Evolutionary conservation across 139 green algal species (phyloP).

Genomic region (Gonium pectorale): DNA sequence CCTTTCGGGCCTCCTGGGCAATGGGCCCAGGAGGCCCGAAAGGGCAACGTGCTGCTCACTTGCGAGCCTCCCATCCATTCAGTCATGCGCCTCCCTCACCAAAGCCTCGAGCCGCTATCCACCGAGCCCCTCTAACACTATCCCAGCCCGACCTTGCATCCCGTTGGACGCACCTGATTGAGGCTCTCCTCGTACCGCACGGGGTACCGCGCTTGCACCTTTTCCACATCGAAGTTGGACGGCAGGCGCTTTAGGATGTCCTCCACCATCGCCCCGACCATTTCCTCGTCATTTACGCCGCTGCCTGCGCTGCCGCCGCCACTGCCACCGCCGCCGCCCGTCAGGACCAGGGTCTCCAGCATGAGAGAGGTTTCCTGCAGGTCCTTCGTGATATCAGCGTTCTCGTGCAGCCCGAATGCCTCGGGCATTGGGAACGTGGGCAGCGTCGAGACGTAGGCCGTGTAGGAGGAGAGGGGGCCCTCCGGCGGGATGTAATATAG

Average conservation of each 20-base stretch:
- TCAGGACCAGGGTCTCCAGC: conserved; percentile 73
- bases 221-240: conserved; percentile 76
- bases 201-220: conserved; percentile 64
- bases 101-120: no score
- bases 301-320: conserved; percentile 9
- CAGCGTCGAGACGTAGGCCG: conserved; percentile 69
- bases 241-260: conserved; percentile 74
- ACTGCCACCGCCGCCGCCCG: conserved; percentile 48
- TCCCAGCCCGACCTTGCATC: no score
- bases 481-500: conserved; percentile 67
- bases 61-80: no score
- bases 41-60: no score
- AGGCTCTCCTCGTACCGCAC: conserved; percentile 77
- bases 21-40: no score
- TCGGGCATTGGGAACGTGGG: conserved; percentile 72
- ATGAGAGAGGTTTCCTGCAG: conserved; percentile 58
- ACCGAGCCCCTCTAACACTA: no score
- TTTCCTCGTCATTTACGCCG: conserved; percentile 50
- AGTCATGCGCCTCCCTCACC: no score
- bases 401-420: conserved; percentile 82
- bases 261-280: conserved; percentile 61
- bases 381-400: conserved; percentile 83
- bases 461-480: conserved; percentile 58
- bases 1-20: no score
- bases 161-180: conserved; percentile 64